Evolutionary conservation across 768 basidiomycete species (phyloP).

Genomic region (Neoboletus subvelutipes): DNA sequence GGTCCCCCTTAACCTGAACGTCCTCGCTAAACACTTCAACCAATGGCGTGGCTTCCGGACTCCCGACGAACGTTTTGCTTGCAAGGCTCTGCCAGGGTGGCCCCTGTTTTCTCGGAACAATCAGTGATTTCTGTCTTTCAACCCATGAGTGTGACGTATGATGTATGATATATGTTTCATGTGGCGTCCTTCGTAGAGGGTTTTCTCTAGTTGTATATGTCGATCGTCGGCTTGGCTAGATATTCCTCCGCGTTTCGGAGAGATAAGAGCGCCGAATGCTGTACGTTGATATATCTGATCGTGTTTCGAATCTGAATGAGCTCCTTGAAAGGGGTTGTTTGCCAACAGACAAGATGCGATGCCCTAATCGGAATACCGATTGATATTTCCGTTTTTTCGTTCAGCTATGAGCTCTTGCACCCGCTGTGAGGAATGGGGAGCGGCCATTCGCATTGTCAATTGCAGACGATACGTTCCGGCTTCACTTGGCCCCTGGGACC

Average conservation of each 20-base stretch:
- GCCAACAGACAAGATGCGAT: not conserved
- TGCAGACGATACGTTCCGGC: not conserved
- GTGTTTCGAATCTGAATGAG: constrained; percentile 3
- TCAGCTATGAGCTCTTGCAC: not conserved
- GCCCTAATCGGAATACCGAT: not conserved
- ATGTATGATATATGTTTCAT: not conserved
- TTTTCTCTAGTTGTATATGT: not conserved
- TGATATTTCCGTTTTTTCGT: not conserved
- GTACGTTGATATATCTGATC: not conserved
- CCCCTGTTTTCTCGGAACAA: not conserved
- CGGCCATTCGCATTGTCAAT: not conserved
- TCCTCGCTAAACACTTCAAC: not conserved
- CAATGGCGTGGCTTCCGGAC: not conserved
- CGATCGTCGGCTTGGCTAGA: not conserved
- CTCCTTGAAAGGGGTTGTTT: not conserved
- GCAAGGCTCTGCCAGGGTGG: not conserved
- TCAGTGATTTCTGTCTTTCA: not conserved
- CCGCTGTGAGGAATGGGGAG: not conserved
- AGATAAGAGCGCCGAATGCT: not conserved
- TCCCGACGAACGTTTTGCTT: not conserved
- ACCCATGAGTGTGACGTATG: not conserved
- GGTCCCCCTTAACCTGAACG: not conserved
- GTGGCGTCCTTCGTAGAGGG: not conserved
- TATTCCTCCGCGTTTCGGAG: not conserved
- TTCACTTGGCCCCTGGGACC: not conserved